Percentiles rank a stretch among this genome's conserved stretches.
phyloP scores from a whole-genome alignment of 1,139 yeast genomes.

The Hemisphaericaspora xylanilytica region DNA sequence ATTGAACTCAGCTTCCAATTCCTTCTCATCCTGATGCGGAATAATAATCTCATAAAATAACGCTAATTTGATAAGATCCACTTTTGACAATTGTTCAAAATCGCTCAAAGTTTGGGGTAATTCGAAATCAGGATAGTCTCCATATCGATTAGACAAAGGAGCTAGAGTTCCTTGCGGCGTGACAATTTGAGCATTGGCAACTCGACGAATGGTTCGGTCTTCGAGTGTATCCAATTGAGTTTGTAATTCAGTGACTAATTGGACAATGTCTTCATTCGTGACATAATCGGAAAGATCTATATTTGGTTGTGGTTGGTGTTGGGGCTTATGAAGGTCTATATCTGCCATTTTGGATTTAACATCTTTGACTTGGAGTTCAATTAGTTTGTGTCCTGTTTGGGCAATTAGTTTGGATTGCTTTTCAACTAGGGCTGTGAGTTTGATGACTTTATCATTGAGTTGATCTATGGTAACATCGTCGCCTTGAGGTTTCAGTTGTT shows the following conservation, averaged over 20 bases:
- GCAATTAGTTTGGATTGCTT: slow-evolving; percentile 43
- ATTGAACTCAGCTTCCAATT: slow-evolving; percentile 11
- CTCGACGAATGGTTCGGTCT: slow-evolving; percentile 61
- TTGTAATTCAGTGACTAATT: slow-evolving; percentile 84
- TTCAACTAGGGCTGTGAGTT: slow-evolving; percentile 49
- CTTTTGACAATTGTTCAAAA: slow-evolving; percentile 46
- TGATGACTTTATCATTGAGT: slow-evolving; percentile 44
- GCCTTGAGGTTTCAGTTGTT: background rate
- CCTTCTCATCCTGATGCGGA: slow-evolving; percentile 45
- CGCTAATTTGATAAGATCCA: slow-evolving; percentile 51
- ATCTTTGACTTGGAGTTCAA: slow-evolving; percentile 61
- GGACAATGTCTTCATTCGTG: slow-evolving; percentile 79
- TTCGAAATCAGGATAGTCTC: slow-evolving; percentile 57
- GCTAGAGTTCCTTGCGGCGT: slow-evolving; percentile 16
- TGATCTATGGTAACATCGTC: slow-evolving; percentile 9
- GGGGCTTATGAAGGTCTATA: slow-evolving; percentile 19
- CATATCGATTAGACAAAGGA: slow-evolving; percentile 61
- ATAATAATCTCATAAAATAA: slow-evolving; percentile 69
- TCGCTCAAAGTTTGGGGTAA: slow-evolving; percentile 64
- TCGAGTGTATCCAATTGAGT: slow-evolving; percentile 76
- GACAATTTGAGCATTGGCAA: slow-evolving; percentile 26
- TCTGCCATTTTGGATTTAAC: slow-evolving; percentile 39
- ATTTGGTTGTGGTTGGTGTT: slow-evolving; percentile 10
- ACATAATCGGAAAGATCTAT: slow-evolving; percentile 61
- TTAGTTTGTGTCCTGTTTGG: slow-evolving; percentile 73